Evolutionary conservation across 768 basidiomycete species (phyloP).

Genomic region (Boletus reticulatus): DNA sequence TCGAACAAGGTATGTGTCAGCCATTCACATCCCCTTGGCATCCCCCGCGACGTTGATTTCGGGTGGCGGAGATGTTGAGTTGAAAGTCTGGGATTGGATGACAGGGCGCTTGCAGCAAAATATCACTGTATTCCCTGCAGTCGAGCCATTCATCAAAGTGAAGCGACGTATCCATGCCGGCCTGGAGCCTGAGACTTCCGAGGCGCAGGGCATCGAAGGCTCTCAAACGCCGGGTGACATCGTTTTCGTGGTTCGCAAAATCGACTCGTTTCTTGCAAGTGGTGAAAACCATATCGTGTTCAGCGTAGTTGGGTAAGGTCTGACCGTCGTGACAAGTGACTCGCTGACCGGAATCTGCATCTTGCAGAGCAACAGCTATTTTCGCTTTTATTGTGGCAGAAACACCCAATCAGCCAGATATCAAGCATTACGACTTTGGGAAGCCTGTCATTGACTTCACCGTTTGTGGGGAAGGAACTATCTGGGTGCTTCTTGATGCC

Average conservation of each 20-base stretch:
- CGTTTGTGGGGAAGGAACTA: constrained; percentile 31
- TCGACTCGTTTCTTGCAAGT: constrained; percentile 44
- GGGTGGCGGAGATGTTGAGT: constrained; percentile 79
- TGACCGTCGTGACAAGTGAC: background rate
- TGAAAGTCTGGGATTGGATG: constrained; percentile 83
- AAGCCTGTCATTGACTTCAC: constrained; percentile 62
- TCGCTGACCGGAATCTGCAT: background rate
- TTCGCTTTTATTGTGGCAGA: constrained; percentile 47
- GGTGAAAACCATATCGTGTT: constrained; percentile 52
- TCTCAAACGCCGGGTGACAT: constrained; percentile 17
- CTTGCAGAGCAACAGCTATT: constrained; percentile 61
- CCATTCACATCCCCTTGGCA: constrained; percentile 64
- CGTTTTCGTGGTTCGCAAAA: constrained; percentile 57
- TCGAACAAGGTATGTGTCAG: constrained; percentile 70
- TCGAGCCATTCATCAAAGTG: constrained; percentile 48
- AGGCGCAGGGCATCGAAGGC: background rate
- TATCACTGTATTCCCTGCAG: constrained; percentile 47
- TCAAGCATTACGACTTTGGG: constrained; percentile 48
- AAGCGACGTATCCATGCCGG: constrained; percentile 18
- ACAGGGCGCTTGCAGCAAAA: constrained; percentile 52
- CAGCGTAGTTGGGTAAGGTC: constrained; percentile 67
- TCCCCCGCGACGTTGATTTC: constrained; percentile 59
- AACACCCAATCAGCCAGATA: constrained; percentile 15
- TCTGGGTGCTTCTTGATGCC: constrained; percentile 53
- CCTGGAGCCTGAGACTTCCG: constrained; percentile 22